Conservation (phyloP, 2,329 filamentous ascomycete genomes). For the Ophiostoma sp. region DNA sequence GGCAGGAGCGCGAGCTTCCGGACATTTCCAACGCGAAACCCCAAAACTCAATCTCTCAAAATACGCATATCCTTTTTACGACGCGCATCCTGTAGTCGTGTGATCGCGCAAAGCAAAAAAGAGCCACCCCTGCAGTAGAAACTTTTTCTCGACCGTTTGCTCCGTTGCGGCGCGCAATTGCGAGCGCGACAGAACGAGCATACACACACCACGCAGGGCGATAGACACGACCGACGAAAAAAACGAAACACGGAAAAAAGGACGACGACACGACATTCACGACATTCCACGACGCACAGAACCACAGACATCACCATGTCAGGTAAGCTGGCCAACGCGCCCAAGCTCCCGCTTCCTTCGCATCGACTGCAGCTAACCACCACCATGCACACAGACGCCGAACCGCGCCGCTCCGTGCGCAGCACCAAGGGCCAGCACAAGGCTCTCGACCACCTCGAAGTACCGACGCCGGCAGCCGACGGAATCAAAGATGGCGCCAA, state of each 20-base stretch:
- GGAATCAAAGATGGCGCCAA: neutral
- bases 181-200: neutral
- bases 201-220: neutral
- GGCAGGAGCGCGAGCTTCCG: neutral
- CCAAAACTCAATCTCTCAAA: neutral
- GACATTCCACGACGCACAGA: neutral
- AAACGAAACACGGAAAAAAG: neutral
- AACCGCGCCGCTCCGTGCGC: constrained; percentile 90
- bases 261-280: neutral
- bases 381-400: constrained; percentile 49
- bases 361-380: neutral
- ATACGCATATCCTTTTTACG: neutral
- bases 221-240: neutral
- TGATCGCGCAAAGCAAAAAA: constrained; percentile 6
- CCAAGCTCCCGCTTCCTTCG: neutral
- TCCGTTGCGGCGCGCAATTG: neutral
- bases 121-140: neutral
- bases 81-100: constrained; percentile 17
- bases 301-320: constrained; percentile 23
- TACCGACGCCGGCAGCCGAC: constrained; percentile 36
- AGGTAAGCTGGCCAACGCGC: constrained; percentile 23
- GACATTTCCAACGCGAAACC: neutral
- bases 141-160: neutral
- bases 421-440: constrained; percentile 98
- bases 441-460: constrained; percentile 74